Evolutionary conservation across 768 basidiomycete species (phyloP), one percentile per base, ranked within the genome.

Genomic region (Lentinula edodes): DNA sequence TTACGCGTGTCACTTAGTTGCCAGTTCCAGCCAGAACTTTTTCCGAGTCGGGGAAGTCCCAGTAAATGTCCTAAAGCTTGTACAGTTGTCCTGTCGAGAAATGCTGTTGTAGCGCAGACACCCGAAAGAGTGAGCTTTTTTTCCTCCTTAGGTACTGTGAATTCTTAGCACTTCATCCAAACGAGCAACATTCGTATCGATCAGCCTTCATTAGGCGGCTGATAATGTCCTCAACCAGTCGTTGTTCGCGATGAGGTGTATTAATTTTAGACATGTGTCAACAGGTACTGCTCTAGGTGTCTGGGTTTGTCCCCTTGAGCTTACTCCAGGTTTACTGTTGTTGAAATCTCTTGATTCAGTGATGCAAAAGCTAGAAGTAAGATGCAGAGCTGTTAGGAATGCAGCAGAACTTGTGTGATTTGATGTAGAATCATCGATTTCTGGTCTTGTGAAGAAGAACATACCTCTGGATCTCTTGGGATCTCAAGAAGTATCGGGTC

Each of bases 271-370:
- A 28, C 20, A 13, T 63, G 9, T n/a, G 23, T n/a, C 12, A 3
- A 34, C 43, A 80, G 78, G 80, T 55, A 73, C 74, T 28, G 77
- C 75, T 18, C 67, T 83, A 52, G 82, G 80, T 41, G 80, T 80
- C 4, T 83, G 80, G 79, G 71, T 78, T 8, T 73, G 75, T 41
- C 72, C 61, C 89, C 53, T 59, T 78, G 46, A 73, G 28, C 28
- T 28, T 28, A 28, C 6, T 8, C 6, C 6, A 34, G 5, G 13
- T 13, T 52, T 52, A 34, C 12, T 23, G 35, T 28, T 4, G 28
- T 3, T 28, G 28, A 28, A 56, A 8, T n/a, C 12, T 41, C 38
- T 23, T 36, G 28, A 12, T 12, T 18, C 20, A 59, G 58, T 59
- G 45, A 59, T 59, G 48, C 43, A 7, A 45, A 59, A 28, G 58